phyloP scores from a whole-genome alignment of 768 basidiomycete genomes.

The Suillus placidus region DNA sequence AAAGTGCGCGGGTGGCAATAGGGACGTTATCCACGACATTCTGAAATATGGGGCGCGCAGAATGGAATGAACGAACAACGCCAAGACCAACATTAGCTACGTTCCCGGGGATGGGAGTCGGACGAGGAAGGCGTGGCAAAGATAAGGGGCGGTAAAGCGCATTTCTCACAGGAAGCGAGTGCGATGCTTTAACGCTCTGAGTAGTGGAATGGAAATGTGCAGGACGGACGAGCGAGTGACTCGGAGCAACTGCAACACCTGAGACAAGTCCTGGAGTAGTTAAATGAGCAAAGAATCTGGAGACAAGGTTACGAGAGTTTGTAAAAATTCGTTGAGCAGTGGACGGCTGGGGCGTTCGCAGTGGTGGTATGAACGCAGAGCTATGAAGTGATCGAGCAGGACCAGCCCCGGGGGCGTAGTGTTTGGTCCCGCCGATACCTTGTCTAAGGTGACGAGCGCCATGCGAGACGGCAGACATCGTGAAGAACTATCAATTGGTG shows the following conservation, averaged over 20 bases:
- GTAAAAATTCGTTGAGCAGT: slow-evolving; percentile 50
- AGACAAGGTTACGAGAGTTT: slow-evolving; percentile 56
- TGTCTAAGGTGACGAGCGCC: slow-evolving; percentile 29
- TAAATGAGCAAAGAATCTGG: slow-evolving; percentile 57
- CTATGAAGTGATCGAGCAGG: slow-evolving; percentile 49
- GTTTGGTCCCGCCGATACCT: slow-evolving; percentile 21
- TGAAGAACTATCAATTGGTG: neutral
- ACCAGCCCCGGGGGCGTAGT: neutral
- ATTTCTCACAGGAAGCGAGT: slow-evolving; percentile 59
- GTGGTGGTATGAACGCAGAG: slow-evolving; percentile 41
- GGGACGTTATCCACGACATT: slow-evolving; percentile 81
- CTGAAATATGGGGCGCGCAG: slow-evolving; percentile 75
- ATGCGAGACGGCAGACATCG: slow-evolving; percentile 30
- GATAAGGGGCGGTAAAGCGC: slow-evolving; percentile 50
- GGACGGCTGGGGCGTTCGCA: slow-evolving; percentile 32
- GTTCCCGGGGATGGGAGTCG: slow-evolving; percentile 48
- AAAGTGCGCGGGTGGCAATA: slow-evolving; percentile 70
- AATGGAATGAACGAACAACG: slow-evolving; percentile 74
- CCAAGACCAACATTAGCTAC: slow-evolving; percentile 76
- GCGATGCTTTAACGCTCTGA: slow-evolving; percentile 50
- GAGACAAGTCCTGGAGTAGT: slow-evolving; percentile 52
- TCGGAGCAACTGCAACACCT: slow-evolving; percentile 1
- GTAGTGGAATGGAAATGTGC: slow-evolving; percentile 24
- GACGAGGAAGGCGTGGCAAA: slow-evolving; percentile 60
- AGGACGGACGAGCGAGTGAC: slow-evolving; percentile 18